These are phyloP conservation scores for Microbotryum saponariae DNA, from an alignment of 1,284 basidiomycete genomes.

Conservation along the genomic window DNA sequence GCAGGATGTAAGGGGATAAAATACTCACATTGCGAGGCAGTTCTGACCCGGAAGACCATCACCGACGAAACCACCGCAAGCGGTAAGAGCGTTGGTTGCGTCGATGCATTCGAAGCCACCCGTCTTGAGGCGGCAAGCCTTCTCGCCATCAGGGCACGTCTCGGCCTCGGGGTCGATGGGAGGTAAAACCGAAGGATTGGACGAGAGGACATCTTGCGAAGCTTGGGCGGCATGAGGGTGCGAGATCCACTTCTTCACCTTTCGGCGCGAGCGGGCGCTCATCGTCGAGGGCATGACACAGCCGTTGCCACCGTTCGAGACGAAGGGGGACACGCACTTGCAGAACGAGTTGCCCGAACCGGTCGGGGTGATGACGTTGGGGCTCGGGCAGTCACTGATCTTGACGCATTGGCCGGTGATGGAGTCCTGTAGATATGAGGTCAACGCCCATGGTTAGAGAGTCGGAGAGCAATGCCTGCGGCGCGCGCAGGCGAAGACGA, in stretches of 20 bases:
- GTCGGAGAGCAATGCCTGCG: too few relatives aligned
- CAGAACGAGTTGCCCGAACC: slow-evolving; percentile 9
- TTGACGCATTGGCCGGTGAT: slow-evolving; percentile 4
- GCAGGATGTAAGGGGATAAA: too few relatives aligned
- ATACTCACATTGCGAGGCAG: slow-evolving; percentile 19
- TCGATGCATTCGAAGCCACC: slow-evolving; percentile 27
- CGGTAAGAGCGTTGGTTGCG: slow-evolving; percentile 7
- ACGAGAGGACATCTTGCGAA: neutral
- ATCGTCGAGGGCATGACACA: slow-evolving; percentile 13
- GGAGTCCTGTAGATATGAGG: slow-evolving; percentile 3
- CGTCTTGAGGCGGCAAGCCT: slow-evolving; percentile 10
- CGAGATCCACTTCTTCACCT: slow-evolving; percentile 2
- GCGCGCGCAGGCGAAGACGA: too few relatives aligned
- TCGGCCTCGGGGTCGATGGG: slow-evolving; percentile 7
- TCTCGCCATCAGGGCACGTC: slow-evolving; percentile 19
- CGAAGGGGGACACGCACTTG: slow-evolving; percentile 3
- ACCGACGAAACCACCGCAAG: slow-evolving; percentile 22
- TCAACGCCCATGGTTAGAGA: too few relatives aligned
- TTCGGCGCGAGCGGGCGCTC: slow-evolving; percentile 10
- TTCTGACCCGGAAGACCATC: slow-evolving; percentile 8
- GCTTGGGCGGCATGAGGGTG: slow-evolving; percentile 4
- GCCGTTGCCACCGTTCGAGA: neutral
- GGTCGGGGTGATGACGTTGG: slow-evolving; percentile 3
- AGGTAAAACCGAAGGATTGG: neutral
- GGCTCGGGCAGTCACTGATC: neutral